Conservation (phyloP, 179 eudicot species). For the Nepenthes alata region DNA sequence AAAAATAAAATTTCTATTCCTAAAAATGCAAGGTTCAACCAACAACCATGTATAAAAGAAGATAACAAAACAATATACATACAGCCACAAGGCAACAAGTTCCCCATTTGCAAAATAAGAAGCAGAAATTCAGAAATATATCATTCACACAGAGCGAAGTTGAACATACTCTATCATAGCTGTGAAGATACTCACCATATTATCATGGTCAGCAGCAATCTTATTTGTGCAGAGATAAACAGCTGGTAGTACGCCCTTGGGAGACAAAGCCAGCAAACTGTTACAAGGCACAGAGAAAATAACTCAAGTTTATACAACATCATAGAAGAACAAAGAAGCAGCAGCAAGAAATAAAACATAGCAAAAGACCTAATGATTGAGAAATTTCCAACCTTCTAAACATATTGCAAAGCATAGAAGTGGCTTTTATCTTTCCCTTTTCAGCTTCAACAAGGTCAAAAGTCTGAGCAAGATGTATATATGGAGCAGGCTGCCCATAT, state of each 20-base stretch:
- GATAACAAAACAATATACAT: no score
- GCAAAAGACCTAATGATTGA: not conserved
- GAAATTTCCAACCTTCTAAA: conserved; percentile 64
- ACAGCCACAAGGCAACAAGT: no score
- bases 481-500: conserved; percentile 78
- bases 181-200: conserved; percentile 39
- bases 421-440: conserved; percentile 86
- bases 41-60: no score
- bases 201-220: conserved; percentile 96
- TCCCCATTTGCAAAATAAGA: no score
- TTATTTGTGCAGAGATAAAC: conserved; percentile 91
- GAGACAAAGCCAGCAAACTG: conserved; percentile 84
- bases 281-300: conserved; percentile 7
- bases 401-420: conserved; percentile 92
- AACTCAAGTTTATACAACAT: conserved; percentile 1
- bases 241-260: conserved; percentile 88
- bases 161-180: no score
- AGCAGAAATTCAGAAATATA: no score
- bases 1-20: no score
- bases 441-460: conserved; percentile 82
- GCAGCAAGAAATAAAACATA: not conserved
- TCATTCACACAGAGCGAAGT: no score
- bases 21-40: no score
- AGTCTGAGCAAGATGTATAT: conserved; percentile 77
- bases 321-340: not conserved